These are phyloP conservation scores for Torulaspora delbrueckii DNA, from an alignment of 805 yeast species.

Conservation along the genomic window DNA sequence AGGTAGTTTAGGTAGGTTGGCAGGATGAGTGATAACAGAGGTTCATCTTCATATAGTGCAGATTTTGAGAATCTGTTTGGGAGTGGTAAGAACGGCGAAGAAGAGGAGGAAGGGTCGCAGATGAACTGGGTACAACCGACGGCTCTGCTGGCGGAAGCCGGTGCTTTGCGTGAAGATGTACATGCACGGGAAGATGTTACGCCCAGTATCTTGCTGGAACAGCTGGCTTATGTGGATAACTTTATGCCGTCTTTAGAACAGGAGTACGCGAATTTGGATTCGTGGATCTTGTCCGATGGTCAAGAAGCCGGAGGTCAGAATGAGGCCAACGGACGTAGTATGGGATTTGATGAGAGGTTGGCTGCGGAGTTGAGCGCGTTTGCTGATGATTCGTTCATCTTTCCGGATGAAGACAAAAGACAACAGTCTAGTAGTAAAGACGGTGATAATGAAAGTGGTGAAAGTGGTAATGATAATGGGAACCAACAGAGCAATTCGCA, in stretches of 20 bases:
- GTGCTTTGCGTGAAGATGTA: neutral
- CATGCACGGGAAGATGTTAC: constrained; percentile 21
- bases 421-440: constrained; percentile 20
- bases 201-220: constrained; percentile 55
- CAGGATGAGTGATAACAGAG: constrained; percentile 11
- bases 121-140: constrained; percentile 8
- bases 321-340: neutral
- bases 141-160: constrained; percentile 10
- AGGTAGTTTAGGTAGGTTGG: neutral
- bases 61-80: constrained; percentile 25
- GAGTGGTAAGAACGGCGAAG: neutral
- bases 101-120: constrained; percentile 6
- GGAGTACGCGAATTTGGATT: constrained; percentile 37
- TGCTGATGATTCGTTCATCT: constrained; percentile 75
- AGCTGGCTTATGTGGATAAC: constrained; percentile 73
- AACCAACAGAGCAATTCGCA: constrained; percentile 12
- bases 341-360: constrained; percentile 44
- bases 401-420: constrained; percentile 78
- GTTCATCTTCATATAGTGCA: constrained; percentile 11
- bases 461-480: constrained; percentile 5
- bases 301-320: constrained; percentile 1
- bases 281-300: constrained; percentile 19
- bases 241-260: constrained; percentile 53
- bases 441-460: constrained; percentile 15
- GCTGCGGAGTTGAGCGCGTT: constrained; percentile 72